phyloP scores from a whole-genome alignment of 2,329 filamentous ascomycete species.

The Lasiodiplodia sp. region DNA sequence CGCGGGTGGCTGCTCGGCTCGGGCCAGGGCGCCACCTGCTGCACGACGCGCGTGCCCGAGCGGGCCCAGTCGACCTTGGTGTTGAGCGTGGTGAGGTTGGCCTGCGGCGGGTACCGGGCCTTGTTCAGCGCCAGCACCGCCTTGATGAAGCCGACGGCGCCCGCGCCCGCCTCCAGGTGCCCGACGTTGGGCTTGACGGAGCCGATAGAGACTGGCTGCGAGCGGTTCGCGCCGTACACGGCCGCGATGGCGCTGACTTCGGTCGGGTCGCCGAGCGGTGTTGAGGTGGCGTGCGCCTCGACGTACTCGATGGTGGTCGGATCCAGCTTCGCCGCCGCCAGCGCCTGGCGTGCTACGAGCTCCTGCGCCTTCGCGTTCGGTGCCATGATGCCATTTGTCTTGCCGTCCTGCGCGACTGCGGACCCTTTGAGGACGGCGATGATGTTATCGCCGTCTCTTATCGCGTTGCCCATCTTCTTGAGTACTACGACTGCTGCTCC shows the following conservation, averaged over 20 bases:
- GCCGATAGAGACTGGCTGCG: constrained; percentile 54
- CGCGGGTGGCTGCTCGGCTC: constrained; percentile 11
- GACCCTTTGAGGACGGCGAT: constrained; percentile 42
- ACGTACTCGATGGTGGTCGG: constrained; percentile 33
- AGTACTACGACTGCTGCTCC: constrained; percentile 42
- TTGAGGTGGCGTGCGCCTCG: constrained; percentile 36
- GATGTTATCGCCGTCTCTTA: constrained; percentile 43
- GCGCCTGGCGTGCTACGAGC: constrained; percentile 38
- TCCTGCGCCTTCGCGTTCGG: constrained; percentile 44
- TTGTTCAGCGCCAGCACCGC: constrained; percentile 40
- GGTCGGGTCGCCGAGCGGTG: constrained; percentile 35
- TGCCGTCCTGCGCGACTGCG: constrained; percentile 44
- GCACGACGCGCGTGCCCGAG: constrained; percentile 36
- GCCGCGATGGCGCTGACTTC: constrained; percentile 34
- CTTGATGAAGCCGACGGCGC: constrained; percentile 41
- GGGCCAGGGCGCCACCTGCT: constrained; percentile 36
- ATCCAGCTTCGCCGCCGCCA: constrained; percentile 33
- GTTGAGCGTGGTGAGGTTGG: constrained; percentile 45
- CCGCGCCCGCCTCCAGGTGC: constrained; percentile 41
- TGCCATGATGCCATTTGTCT: constrained; percentile 46
- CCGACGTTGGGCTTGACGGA: constrained; percentile 44
- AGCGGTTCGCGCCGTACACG: constrained; percentile 38
- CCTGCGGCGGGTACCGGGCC: constrained; percentile 44
- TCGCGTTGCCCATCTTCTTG: constrained; percentile 39
- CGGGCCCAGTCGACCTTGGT: constrained; percentile 42